A percentile compares a stretch with the other conserved stretches of the same genome.
Evolutionary conservation across 2,329 filamentous ascomycete genomes (phyloP).

Genomic region (Exophiala sp.): DNA sequence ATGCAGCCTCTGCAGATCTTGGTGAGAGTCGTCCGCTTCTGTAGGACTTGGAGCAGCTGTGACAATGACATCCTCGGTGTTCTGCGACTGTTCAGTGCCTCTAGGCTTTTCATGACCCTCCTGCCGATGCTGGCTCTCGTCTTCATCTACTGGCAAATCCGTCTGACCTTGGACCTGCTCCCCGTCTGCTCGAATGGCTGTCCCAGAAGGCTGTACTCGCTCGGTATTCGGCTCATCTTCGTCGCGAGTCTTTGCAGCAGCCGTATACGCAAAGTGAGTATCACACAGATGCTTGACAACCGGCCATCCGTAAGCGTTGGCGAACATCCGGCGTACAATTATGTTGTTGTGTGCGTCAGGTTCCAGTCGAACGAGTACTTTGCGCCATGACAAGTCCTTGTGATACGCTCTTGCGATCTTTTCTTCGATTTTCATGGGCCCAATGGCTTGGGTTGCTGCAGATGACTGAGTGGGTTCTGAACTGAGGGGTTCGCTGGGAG

Average conservation of each 20-base stretch:
- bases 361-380: slow-evolving; percentile 89
- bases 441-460: slow-evolving; percentile 39
- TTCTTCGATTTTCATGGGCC: slow-evolving; percentile 81
- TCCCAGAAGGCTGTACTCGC: slow-evolving; percentile 56
- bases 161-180: slow-evolving; percentile 52
- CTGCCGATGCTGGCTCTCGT: not conserved
- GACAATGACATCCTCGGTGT: slow-evolving; percentile 5
- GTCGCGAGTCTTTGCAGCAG: slow-evolving; percentile 59
- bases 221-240: slow-evolving; percentile 62
- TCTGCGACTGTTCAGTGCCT: slow-evolving; percentile 6
- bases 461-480: slow-evolving; percentile 12
- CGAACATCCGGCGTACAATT: slow-evolving; percentile 90
- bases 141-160: slow-evolving; percentile 26
- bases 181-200: slow-evolving; percentile 57
- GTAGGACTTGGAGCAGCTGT: slow-evolving; percentile 4
- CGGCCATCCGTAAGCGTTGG: slow-evolving; percentile 96
- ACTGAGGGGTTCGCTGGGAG: slow-evolving; percentile 1
- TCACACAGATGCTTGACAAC: slow-evolving; percentile 93
- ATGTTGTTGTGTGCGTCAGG: slow-evolving; percentile 99
- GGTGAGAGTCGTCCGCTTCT: slow-evolving; percentile 1
- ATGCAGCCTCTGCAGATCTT: slow-evolving; percentile 14
- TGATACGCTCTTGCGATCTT: slow-evolving; percentile 97
- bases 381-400: slow-evolving; percentile 84
- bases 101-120: slow-evolving; percentile 8
- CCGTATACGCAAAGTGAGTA: slow-evolving; percentile 80